Evolutionary conservation across 768 basidiomycete species (phyloP), one percentile per base, ranked within the genome.

Genomic region (Suillus brevipes): DNA sequence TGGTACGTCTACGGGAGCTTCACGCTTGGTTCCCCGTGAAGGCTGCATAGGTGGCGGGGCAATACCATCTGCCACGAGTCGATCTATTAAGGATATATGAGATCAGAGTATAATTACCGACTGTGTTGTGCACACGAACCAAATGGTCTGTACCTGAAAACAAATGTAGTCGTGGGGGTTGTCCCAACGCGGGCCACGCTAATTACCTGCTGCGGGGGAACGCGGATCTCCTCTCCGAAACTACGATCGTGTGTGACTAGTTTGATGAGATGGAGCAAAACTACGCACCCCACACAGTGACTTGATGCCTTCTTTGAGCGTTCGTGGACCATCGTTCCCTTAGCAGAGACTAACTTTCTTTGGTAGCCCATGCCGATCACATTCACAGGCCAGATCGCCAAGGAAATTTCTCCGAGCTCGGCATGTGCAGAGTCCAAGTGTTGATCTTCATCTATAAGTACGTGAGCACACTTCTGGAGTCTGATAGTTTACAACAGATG

Each of bases 71-170:
- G 63, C 58, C 14, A 64, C 64, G 45, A 65, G 60, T 42, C 59
- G 37, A 65, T 53, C 64, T 61, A 28, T 16, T 59, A 28, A 59
- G 57, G 38, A 23, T 37, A 34, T 18, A 42, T 59, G 38, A 42
- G 1, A 28, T 58, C 36, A 57, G 36, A n/a, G n/a, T 38, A 62
- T 40, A 58, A 57, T 34, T 37, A 55, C 28, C 34, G 34, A 56
- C n/a, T 38, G 28, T 45, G 25, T 34, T 38, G n/a, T 38, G 36
- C 23, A 37, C 36, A 63, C 58, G 28, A 34, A 66, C 65, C 63
- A 40, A 64, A 45, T 25, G 63, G 36, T 31, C 63, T 60, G 57
- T 66, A 66, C 64, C 58, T 66, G 45, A 66, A 66, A 18, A 66
- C 56, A 49, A 66, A 66, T 36, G 56, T 66, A 36, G 56, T 49